phyloP scores from a whole-genome alignment of 805 yeast genomes.

The Candida caryicola region DNA sequence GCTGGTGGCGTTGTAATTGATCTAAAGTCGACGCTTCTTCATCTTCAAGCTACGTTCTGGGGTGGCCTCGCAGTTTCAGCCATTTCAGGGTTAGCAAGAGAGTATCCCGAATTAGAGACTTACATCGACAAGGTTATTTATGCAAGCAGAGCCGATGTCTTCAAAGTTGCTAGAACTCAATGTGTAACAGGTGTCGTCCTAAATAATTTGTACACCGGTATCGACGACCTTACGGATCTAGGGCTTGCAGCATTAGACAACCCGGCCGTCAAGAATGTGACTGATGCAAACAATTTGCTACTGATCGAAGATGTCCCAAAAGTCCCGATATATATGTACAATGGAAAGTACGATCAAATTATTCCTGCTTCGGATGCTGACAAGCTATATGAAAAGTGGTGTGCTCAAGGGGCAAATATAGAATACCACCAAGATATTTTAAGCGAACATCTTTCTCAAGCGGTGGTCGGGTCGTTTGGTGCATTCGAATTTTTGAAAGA shows the following conservation, averaged over 20 bases:
- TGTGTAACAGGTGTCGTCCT: slow-evolving; percentile 2
- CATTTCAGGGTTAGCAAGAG: slow-evolving; percentile 28
- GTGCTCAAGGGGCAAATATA: slow-evolving; percentile 10
- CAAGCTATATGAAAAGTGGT: slow-evolving; percentile 25
- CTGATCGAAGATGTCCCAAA: slow-evolving; percentile 7
- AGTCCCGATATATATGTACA: slow-evolving; percentile 12
- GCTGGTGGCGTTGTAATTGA: slow-evolving; percentile 38
- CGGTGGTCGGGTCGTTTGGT: slow-evolving; percentile 11
- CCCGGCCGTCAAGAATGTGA: slow-evolving; percentile 3
- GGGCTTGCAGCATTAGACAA: background rate
- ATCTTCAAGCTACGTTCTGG: slow-evolving; percentile 22
- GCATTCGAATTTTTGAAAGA: slow-evolving; percentile 19
- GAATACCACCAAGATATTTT: slow-evolving; percentile 10
- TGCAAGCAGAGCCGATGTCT: slow-evolving; percentile 2
- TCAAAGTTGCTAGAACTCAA: background rate
- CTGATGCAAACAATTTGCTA: slow-evolving; percentile 1
- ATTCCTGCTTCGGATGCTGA: slow-evolving; percentile 9
- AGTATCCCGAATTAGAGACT: slow-evolving; percentile 24
- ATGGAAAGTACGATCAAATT: slow-evolving; percentile 9
- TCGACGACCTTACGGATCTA: background rate
- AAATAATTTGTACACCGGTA: background rate
- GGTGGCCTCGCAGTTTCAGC: slow-evolving; percentile 31
- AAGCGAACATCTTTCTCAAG: slow-evolving; percentile 26
- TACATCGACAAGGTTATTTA: slow-evolving; percentile 5
- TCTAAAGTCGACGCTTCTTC: slow-evolving; percentile 22